Base-by-base conservation (phyloP, 2,329 filamentous ascomycete species). In the Colletotrichum magnum region DNA sequence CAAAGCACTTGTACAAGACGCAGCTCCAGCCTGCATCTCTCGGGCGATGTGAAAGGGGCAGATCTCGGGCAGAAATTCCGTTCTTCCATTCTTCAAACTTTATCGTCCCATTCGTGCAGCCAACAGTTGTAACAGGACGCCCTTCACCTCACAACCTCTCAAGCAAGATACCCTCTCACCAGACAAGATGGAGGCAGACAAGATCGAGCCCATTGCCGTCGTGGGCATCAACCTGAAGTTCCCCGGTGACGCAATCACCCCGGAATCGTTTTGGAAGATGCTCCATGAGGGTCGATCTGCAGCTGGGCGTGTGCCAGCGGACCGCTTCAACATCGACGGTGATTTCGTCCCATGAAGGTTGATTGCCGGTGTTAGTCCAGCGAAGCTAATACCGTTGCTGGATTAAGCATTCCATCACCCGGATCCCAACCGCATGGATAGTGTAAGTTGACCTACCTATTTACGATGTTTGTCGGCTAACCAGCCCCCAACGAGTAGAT, bases 211-310 rank as follows among this genome's bases (percentile, higher is more conserved):
- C 15, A 72, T 74, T 52, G 73, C 73, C 60, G 69, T 74, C 36
- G 69, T 74, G 39, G 73, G 73, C 57, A 64, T 74, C 65, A 69
- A 72, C 10, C 72, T 72, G 28, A 71, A 70, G 24, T 69, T 74
- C 6, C 64, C 72, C 16, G 73, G 72, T 15, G 59, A 68, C 10
- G 69, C 69, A 12, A 57, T 58, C 5, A 47, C 60, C 18, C 18
- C 43, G 15, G 12, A 71, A 26, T 10, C 72, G 58, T 9, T 64
- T 56, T 64, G 60, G 60, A 26, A 50, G 12, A 57, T 57, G 51
- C 41, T 64, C 5, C 26, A 43, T 6, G 43, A 57, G 10, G n/a
- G 51, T 9, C 36, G 36, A n/a, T 41, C 36, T 43, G 36, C 53
- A 18, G 36, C 53, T 12, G 39, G 18, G 13, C 36, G 39, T 16